phyloP scores from a whole-genome alignment of 257 asterid genomes.

The Primulina tabacum region DNA sequence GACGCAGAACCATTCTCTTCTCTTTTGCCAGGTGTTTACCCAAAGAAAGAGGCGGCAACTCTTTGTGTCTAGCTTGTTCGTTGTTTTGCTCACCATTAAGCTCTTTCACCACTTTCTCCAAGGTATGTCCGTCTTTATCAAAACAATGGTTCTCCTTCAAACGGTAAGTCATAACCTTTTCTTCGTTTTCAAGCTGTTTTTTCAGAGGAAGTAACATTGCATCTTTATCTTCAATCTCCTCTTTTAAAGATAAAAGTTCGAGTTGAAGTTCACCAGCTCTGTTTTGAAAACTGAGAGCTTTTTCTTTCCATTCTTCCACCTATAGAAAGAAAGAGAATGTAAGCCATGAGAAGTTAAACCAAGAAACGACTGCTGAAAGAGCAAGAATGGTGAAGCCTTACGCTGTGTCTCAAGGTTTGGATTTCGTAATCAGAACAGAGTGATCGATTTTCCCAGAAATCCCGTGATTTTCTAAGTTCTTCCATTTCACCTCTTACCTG shows the following conservation, averaged over 20 bases:
- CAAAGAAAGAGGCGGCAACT: constrained; percentile 44
- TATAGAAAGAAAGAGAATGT: constrained; percentile 10
- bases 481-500: constrained; percentile 82
- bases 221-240: constrained; percentile 25
- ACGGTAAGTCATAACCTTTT: constrained; percentile 16
- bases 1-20: constrained; percentile 43
- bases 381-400: constrained; percentile 33
- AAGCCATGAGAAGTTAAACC: not conserved
- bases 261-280: constrained; percentile 44
- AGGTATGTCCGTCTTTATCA: constrained; percentile 10
- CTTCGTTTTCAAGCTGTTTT: constrained; percentile 44
- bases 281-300: constrained; percentile 44
- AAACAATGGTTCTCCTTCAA: constrained; percentile 17
- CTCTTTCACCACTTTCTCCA: constrained; percentile 13
- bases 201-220: constrained; percentile 22
- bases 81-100: constrained; percentile 9
- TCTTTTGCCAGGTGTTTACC: constrained; percentile 77
- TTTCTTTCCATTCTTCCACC: constrained; percentile 79
- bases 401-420: constrained; percentile 46
- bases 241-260: constrained; percentile 36
- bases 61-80: constrained; percentile 20
- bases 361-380: not conserved
- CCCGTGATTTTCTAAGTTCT: constrained; percentile 63
- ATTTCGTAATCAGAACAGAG: constrained; percentile 40
- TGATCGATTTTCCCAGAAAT: constrained; percentile 74